Evolutionary conservation across 2,329 filamentous ascomycete species (phyloP), one percentile per base, ranked within the genome.

Genomic region (Zymoseptoria brevis): DNA sequence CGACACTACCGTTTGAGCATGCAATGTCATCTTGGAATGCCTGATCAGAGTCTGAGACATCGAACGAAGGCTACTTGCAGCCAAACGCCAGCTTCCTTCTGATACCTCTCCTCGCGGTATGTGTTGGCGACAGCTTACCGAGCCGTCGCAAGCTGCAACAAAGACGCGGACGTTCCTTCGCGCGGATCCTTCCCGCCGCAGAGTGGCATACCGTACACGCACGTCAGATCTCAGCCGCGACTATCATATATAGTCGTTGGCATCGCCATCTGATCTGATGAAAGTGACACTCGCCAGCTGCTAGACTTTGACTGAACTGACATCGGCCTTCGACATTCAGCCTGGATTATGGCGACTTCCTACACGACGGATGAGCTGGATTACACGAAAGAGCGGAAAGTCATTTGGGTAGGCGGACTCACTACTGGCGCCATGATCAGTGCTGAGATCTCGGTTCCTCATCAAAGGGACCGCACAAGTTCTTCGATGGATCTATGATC

Each of bases 401-500:
- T 59, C 21, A 30, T 59, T 19, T 26, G 48, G 6, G 60, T 45
- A n/a, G n/a, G 35, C 35, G 4, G 35, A n/a, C 35, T 16, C 1
- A 8, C 35, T 45, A n/a, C 35, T n/a, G 16, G 3, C 35, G 11
- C 5, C 2, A 45, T n/a, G 35, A 1, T 45, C 35, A 45, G n/a
- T 45, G 13, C 35, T 45, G 16, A 45, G 16, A n/a, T 45, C 35
- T 45, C 35, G 4, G n/a, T 45, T n/a, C n/a, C 4, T 16, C 35
- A 2, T 16, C 13, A 45, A 13, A 45, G 35, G 35, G 60, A 21
- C 60, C 60, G 2, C 53, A 57, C 29, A 51, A 45, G 22, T 35
- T 62, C n/a, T 62, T 59, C 22, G 55, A 62, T 24, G 57, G 53
- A 52, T 62, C 60, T 1, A 48, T 62, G 9, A 54, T 50, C 7